phyloP scores from a whole-genome alignment of 208 protist genomes.

The Crithidia bombi region DNA sequence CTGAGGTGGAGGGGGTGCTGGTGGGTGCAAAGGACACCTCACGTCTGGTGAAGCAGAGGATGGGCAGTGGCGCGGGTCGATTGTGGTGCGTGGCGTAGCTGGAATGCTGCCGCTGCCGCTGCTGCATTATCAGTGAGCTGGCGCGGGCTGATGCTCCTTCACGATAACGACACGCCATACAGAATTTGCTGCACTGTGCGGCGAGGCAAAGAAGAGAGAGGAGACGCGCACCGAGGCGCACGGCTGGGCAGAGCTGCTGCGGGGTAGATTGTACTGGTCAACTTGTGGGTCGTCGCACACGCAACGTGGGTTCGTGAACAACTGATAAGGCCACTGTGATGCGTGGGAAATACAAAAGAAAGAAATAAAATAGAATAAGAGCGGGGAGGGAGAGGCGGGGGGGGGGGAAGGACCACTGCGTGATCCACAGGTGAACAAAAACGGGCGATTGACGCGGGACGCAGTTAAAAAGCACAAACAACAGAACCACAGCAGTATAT shows the following conservation, averaged over 20 bases:
- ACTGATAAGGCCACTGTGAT: too few species aligned
- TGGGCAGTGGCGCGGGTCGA: not conserved
- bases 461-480: too few species aligned
- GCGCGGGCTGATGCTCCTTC: too few species aligned
- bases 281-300: not conserved
- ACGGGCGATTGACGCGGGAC: too few species aligned
- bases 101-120: not conserved
- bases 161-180: too few species aligned
- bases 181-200: conserved; percentile 1
- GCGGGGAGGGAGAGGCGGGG: too few species aligned
- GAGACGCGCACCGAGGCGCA: conserved; percentile 1
- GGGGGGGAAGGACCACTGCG: too few species aligned
- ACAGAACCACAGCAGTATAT: too few species aligned
- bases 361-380: too few species aligned
- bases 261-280: not conserved
- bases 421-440: too few species aligned
- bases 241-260: not conserved
- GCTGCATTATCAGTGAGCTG: not conserved
- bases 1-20: conserved; percentile 1
- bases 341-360: too few species aligned
- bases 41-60: not conserved
- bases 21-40: not conserved
- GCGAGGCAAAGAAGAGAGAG: conserved; percentile 13
- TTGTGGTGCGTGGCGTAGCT: not conserved
- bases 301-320: too few species aligned